A percentile compares a stretch with the other conserved stretches of the same genome.
Conservation (phyloP, 805 yeast genomes). For the Starmerella floricola region DNA sequence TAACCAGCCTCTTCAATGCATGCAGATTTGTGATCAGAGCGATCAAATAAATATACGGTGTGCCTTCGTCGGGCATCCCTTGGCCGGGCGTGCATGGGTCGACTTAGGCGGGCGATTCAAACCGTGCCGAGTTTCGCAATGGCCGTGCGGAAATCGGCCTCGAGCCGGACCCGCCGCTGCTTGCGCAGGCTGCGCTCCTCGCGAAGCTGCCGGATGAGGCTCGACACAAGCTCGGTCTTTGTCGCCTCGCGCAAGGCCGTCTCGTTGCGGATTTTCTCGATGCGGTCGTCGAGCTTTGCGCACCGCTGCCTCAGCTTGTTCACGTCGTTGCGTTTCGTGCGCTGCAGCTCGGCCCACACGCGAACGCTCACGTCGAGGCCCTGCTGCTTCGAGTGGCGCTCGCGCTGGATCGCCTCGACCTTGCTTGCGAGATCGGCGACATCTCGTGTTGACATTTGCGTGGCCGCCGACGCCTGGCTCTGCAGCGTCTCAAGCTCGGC, state of each 20-base stretch:
- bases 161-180: slow-evolving; percentile 12
- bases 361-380: slow-evolving; percentile 11
- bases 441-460: background rate
- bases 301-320: slow-evolving; percentile 10
- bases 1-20: too few species aligned
- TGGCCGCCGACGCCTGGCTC: background rate
- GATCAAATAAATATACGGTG: too few species aligned
- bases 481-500: slow-evolving; percentile 5
- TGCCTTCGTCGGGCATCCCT: too few species aligned
- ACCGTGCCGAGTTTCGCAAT: slow-evolving; percentile 10
- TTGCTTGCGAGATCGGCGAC: slow-evolving; percentile 6
- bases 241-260: background rate
- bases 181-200: slow-evolving; percentile 13
- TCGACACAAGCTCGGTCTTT: background rate
- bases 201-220: slow-evolving; percentile 6
- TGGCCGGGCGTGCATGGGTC: too few species aligned
- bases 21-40: too few species aligned
- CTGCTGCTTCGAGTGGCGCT: slow-evolving; percentile 6
- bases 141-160: slow-evolving; percentile 12
- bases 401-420: slow-evolving; percentile 6
- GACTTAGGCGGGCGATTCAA: too few species aligned
- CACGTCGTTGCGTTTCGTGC: slow-evolving; percentile 7
- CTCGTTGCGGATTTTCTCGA: slow-evolving; percentile 5
- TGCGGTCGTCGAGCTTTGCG: slow-evolving; percentile 8
- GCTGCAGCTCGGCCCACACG: slow-evolving; percentile 12